Evolutionary conservation across 768 basidiomycete genomes (phyloP), one percentile per base, ranked within the genome.

Genomic region (Multifurca ochricompacta): DNA sequence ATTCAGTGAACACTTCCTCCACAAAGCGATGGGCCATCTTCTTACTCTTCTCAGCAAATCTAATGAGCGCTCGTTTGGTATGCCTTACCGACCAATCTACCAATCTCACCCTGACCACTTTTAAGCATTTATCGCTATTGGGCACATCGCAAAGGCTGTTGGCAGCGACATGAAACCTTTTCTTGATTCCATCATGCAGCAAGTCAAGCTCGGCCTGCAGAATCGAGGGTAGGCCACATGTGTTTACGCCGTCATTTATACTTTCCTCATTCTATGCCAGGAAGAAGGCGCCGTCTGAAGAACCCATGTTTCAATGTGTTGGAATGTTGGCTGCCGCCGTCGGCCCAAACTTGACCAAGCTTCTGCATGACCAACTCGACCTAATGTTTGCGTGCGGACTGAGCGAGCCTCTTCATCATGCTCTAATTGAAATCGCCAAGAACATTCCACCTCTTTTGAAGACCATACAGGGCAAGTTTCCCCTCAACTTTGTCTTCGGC

Each of bases 271-370:
- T 55, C 21, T 45, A 32, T 52, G 85, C 82, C 53, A 83, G 85
- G 65, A 95, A 93, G 75, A 93, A 91, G 65, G 89, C 92, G 1
- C 88, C 90, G 2, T 84, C 86, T 14, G 94, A 97, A 68, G 92
- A 92, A 60, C 87, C 94, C 0, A 92, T 98, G 54, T 98, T 99
- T 65, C 91, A 97, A 75, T 98, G 96, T 69, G 80, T 99, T 55
- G 91, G 91, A 34, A 95, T 97, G 92, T 74, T 99, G 39, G 91
- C 94, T 1, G 81, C 83, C 1, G 91, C 96, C 8, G 93, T 99
- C 30, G 96, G 96, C 0, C 93, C 93, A 2, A 95, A 93, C 68
- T 73, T 99, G 43, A 98, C 96, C 0, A 93, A 95, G 65, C 77
- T 95, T 42, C 76, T 99, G 53, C 96, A 97, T 68, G 96, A 98